These are phyloP conservation scores for Aspergillus sp. DNA, from an alignment of 2,329 filamentous ascomycete genomes.

Conservation along the genomic window DNA sequence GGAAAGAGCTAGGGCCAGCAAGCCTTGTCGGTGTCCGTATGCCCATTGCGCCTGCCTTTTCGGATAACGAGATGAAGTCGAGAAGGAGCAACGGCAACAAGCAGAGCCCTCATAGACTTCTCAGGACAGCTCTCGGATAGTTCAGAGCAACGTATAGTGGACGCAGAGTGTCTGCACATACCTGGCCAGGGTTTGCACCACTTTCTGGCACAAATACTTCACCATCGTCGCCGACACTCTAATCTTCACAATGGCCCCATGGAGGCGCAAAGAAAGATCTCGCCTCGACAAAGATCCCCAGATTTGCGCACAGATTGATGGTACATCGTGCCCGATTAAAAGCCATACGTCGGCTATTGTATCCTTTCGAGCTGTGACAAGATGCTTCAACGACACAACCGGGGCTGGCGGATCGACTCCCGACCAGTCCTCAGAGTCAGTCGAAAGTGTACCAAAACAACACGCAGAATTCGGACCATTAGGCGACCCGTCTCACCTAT, in stretches of 20 bases:
- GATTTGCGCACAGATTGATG: conserved; percentile 4
- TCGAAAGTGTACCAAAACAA: conserved; percentile 66
- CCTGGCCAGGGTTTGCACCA: too few species aligned
- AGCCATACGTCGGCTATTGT: conserved; percentile 11
- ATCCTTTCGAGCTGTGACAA: conserved; percentile 19
- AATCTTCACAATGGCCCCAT: conserved; percentile 20
- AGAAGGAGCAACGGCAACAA: too few species aligned
- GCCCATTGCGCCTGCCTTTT: too few species aligned
- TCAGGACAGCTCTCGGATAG: too few species aligned
- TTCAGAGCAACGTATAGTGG: too few species aligned
- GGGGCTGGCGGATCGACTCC: neutral
- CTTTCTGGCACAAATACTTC: neutral
- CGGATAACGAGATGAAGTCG: too few species aligned
- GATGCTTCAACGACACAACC: conserved; percentile 11
- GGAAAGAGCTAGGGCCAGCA: too few species aligned
- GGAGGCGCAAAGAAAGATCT: conserved; percentile 22
- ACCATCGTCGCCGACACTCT: neutral
- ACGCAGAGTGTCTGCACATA: too few species aligned
- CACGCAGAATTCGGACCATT: conserved; percentile 89
- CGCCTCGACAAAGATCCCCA: conserved; percentile 13
- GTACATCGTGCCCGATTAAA: neutral
- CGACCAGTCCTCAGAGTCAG: conserved; percentile 55
- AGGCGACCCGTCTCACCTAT: conserved; percentile 72
- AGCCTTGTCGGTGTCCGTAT: too few species aligned
- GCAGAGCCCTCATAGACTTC: too few species aligned